Conservation (phyloP, 2,329 filamentous ascomycete species). For the Volutella citrinella region DNA sequence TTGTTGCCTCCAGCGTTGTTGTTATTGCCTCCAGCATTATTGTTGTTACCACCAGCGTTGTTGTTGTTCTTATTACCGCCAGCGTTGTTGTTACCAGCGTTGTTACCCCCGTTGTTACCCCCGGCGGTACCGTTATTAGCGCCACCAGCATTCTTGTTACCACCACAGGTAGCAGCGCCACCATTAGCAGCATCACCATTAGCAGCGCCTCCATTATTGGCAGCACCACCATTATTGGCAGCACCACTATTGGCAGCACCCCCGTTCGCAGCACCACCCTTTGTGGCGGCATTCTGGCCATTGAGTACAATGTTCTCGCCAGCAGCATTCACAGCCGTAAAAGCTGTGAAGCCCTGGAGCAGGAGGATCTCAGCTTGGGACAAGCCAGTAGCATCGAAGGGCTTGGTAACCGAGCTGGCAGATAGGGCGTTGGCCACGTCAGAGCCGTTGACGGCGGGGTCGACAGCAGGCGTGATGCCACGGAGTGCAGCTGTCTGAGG, state of each 20-base stretch:
- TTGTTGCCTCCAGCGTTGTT: background rate
- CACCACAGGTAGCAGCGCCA: too few species aligned
- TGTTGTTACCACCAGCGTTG: background rate
- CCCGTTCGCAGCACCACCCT: too few species aligned
- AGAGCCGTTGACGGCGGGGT: conserved; percentile 58
- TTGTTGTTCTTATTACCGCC: background rate
- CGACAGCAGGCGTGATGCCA: conserved; percentile 65
- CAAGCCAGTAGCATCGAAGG: conserved; percentile 58
- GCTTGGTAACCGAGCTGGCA: conserved; percentile 45
- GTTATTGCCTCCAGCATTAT: background rate
- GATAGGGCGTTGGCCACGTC: conserved; percentile 61
- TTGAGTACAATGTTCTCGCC: too few species aligned
- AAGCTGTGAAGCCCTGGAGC: conserved; percentile 61
- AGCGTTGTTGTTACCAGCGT: conserved; percentile 19
- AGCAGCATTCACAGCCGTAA: conserved; percentile 41
- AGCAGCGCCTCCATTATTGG: too few species aligned
- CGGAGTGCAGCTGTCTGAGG: conserved; percentile 59
- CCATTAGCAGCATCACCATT: too few species aligned
- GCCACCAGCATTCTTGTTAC: too few species aligned
- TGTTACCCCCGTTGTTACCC: conserved; percentile 11
- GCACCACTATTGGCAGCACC: too few species aligned
- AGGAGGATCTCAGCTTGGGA: conserved; percentile 63
- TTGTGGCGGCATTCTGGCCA: conserved; percentile 34
- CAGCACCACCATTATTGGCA: too few species aligned
- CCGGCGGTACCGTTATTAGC: too few species aligned